Conservation (phyloP, 176 grass and related monocot genomes). For the Avena insularis region DNA sequence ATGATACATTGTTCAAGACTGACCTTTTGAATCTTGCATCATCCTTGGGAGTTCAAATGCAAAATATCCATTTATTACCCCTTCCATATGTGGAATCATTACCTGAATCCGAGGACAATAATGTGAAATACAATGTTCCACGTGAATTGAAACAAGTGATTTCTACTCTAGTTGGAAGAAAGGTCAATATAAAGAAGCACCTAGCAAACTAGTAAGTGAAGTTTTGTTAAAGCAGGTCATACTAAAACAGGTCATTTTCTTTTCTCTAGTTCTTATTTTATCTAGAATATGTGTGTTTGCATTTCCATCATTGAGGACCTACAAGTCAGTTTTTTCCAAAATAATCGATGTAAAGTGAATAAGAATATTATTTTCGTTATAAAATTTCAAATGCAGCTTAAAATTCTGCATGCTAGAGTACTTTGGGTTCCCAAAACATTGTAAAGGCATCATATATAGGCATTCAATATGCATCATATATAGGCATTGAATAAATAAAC, state of each 20-base stretch:
- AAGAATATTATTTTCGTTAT: slow-evolving; percentile 15
- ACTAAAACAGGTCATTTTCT: slow-evolving; percentile 32
- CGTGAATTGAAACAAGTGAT: slow-evolving; percentile 69
- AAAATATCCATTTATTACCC: slow-evolving; percentile 78
- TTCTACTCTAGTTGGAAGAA: slow-evolving; percentile 63
- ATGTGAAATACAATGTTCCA: slow-evolving; percentile 45
- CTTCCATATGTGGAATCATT: slow-evolving; percentile 51
- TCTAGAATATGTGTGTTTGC: neutral
- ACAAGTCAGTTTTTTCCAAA: neutral
- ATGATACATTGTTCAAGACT: slow-evolving; percentile 67
- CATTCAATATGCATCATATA: slow-evolving; percentile 3
- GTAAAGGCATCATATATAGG: neutral
- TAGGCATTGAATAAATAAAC: neutral
- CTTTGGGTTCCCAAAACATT: neutral
- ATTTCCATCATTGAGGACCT: neutral
- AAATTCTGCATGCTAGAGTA: neutral
- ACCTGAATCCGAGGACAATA: slow-evolving; percentile 23
- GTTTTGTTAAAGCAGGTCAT: slow-evolving; percentile 8
- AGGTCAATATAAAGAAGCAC: slow-evolving; percentile 66
- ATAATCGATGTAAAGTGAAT: neutral
- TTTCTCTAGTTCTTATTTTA: slow-evolving; percentile 19
- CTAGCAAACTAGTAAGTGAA: slow-evolving; percentile 67
- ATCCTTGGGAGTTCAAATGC: slow-evolving; percentile 87
- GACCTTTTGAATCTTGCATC: slow-evolving; percentile 79
- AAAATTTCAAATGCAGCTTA: slow-evolving; percentile 7